Evolutionary conservation across 768 basidiomycete species (phyloP), one percentile per base, ranked within the genome.

Genomic region (Cystofilobasidium bisporidii): DNA sequence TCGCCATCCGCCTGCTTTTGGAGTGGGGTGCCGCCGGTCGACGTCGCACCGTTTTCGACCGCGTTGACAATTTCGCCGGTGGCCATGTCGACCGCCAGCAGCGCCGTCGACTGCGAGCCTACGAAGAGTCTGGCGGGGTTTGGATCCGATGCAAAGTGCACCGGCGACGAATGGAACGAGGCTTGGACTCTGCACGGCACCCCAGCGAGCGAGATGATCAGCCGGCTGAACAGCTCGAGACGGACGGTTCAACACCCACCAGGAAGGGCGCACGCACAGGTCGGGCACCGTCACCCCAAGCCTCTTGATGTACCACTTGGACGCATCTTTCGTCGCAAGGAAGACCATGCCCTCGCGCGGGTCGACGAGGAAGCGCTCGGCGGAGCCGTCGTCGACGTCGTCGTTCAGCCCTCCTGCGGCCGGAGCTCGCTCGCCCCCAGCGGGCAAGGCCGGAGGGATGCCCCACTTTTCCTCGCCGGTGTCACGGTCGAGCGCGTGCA

Each of bases 241-340:
- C n/a, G n/a, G n/a, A n/a, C n/a, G n/a, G n/a, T n/a, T n/a, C n/a
- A n/a, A n/a, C n/a, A n/a, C n/a, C n/a, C n/a, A n/a, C n/a, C n/a
- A n/a, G n/a, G n/a, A n/a, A n/a, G n/a, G n/a, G n/a, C n/a, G 22
- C 20, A 73, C 76, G 71, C 60, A 77, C 71, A 99, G 83, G 75
- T 97, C 88, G 1, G 89, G 80, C 84, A 98, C 90, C 60, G 91
- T 86, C 71, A 96, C 83, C 0, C 92, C 91, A 70, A 99, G 87
- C 58, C 87, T 89, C 73, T 91, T 86, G 48, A 97, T 81, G 2
- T 68, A 28, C 71, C 72, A 69, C 40, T 65, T 57, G 22, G 38
- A 24, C 18, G 32, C 22, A 3, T 50, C 50, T 32, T 40, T 33
- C 11, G 58, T 60, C 14, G 40, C 65, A 2, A 66, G 47, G 28